Evolutionary conservation across 163 green algal genomes (phyloP), one percentile per base, ranked within the genome.

Genomic region (Chlamydomonas reinhardtii): DNA sequence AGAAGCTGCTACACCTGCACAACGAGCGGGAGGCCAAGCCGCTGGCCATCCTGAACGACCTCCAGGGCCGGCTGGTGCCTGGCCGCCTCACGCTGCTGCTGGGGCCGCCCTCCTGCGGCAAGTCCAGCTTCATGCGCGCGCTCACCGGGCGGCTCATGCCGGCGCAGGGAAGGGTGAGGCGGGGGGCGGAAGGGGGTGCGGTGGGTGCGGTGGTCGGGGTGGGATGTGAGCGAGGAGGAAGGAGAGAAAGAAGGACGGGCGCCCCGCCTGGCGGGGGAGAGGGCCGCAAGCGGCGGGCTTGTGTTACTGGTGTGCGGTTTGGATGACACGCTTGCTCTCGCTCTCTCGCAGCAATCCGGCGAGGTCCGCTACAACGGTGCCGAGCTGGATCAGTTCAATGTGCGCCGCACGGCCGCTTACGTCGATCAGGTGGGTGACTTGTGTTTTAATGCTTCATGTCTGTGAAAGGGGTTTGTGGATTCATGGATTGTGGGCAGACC

Each of bases 341-440:
- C 39, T 8, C 8, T 5, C 39, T 48, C 5, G 32, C 83, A 94
- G 85, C 14, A 92, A 14, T 76, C 43, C 2, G 93, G 91, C 8
- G 74, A 82, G 9, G 86, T 97, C 32, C 89, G 62, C 20, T 98
- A 98, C 93, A 98, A 98, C 71, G 96, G 95, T 22, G 78, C 91
- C 64, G 20, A 32, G 9, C 65, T 92, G 37, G 74, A 93, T 73
- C 68, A 94, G 48, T 97, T 98, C 86, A 88, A 94, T 19, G 70
- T 94, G 25, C 89, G 92, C 56, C 92, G 94, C 64, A 97, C 93
- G 0, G 90, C 88, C 15, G 93, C 91, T 0, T 96, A 97, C 74
- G 90, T 98, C 2, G 91, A 94, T 25, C 96, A 98, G 91, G 88
- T 93, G 48, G n/a, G n/a, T n/a, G n/a, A n/a, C n/a, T n/a, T 56